phyloP scores from a whole-genome alignment of 306 rosid genomes.

The Lithocarpus polystachyus region DNA sequence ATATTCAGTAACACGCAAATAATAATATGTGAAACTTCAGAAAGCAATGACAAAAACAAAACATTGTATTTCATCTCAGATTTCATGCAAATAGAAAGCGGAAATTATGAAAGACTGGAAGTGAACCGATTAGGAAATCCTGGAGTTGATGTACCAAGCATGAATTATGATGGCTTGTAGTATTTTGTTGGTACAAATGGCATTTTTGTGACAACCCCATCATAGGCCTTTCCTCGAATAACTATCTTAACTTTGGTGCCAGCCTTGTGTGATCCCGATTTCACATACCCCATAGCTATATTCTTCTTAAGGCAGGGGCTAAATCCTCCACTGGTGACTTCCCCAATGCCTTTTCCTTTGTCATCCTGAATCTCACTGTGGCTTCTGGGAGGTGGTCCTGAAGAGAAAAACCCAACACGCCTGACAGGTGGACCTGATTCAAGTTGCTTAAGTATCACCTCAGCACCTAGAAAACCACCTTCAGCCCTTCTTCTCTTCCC shows the following conservation, averaged over 20 bases:
- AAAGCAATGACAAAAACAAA: constrained; percentile 3
- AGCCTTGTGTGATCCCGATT: constrained; percentile 90
- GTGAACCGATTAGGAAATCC: constrained; percentile 17
- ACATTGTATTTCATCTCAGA: constrained; percentile 17
- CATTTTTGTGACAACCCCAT: constrained; percentile 91
- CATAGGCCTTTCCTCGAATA: constrained; percentile 82
- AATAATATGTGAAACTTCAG: neutral
- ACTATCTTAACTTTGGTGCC: constrained; percentile 90
- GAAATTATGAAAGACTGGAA: constrained; percentile 35
- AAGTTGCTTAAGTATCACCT: constrained; percentile 81
- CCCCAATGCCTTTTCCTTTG: constrained; percentile 79
- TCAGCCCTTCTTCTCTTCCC: constrained; percentile 96
- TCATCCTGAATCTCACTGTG: constrained; percentile 92
- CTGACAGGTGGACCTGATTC: constrained; percentile 72
- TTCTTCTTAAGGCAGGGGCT: constrained; percentile 98
- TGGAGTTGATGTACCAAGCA: constrained; percentile 14
- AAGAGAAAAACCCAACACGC: constrained; percentile 86
- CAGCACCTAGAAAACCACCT: constrained; percentile 96
- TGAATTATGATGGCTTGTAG: constrained; percentile 78
- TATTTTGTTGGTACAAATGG: constrained; percentile 94
- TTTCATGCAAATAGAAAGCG: constrained; percentile 22
- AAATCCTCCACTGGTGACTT: constrained; percentile 97
- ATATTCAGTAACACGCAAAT: neutral
- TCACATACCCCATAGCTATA: constrained; percentile 95
- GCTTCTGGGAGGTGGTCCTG: constrained; percentile 95